phyloP scores from a whole-genome alignment of 352 stramenopile genomes.

The Globisporangium acanthophoron region DNA sequence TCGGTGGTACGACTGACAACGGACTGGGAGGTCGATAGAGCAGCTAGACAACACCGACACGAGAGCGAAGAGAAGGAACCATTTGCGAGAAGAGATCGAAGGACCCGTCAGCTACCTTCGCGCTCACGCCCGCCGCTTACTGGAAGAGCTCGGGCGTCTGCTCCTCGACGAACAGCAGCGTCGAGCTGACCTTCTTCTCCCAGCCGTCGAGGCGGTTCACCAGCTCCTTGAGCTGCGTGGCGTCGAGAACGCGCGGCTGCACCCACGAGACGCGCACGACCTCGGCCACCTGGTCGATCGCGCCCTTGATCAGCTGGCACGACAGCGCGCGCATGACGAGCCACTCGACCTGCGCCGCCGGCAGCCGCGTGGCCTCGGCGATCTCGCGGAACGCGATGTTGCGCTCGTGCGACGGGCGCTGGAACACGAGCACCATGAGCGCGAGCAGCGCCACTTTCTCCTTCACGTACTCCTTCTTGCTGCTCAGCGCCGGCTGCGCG shows the following conservation, averaged over 20 bases:
- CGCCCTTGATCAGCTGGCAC: slow-evolving; percentile 93
- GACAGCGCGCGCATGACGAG: slow-evolving; percentile 97
- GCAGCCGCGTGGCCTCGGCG: slow-evolving; percentile 79
- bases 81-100: background rate
- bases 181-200: slow-evolving; percentile 83
- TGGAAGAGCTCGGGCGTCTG: slow-evolving; percentile 86
- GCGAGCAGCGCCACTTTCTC: slow-evolving; percentile 98
- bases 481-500: slow-evolving; percentile 91
- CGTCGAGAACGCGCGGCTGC: slow-evolving; percentile 80
- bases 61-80: too few species aligned
- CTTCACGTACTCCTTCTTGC: slow-evolving; percentile 92
- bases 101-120: background rate
- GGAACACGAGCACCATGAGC: slow-evolving; percentile 97
- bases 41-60: background rate
- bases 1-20: slow-evolving; percentile 49
- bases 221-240: slow-evolving; percentile 72
- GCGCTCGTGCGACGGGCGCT: slow-evolving; percentile 90
- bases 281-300: slow-evolving; percentile 90
- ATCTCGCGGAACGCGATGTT: slow-evolving; percentile 94
- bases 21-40: background rate
- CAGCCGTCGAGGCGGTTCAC: slow-evolving; percentile 61
- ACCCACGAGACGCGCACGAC: slow-evolving; percentile 96
- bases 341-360: slow-evolving; percentile 95
- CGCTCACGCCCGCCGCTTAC: slow-evolving; percentile 20
- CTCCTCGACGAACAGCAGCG: slow-evolving; percentile 80